These are phyloP conservation scores for Irpex lacteus DNA, from an alignment of 1,284 basidiomycete genomes.

Conservation along the genomic window DNA sequence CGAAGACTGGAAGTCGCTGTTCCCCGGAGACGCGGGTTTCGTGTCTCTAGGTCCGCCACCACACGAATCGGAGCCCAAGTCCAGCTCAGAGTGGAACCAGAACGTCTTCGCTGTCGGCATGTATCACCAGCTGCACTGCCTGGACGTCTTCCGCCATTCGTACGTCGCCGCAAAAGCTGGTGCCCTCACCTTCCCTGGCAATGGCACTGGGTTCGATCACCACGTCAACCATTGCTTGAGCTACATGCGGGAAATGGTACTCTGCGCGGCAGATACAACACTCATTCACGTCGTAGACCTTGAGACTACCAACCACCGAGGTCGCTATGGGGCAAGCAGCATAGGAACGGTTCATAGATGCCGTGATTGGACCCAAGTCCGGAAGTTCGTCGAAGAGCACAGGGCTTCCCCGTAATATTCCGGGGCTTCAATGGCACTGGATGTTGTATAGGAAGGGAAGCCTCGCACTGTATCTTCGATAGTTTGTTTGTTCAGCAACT, in stretches of 20 bases:
- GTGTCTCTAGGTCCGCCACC: constrained; percentile 1
- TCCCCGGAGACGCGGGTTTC: constrained; percentile 8
- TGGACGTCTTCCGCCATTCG: constrained; percentile 19
- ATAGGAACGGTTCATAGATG: constrained; percentile 13
- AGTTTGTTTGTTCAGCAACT: too few species aligned
- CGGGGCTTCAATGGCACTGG: too few species aligned
- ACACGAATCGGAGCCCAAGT: not conserved
- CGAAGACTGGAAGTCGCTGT: constrained; percentile 3
- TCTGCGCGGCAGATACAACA: constrained; percentile 14
- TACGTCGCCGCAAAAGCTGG: constrained; percentile 1
- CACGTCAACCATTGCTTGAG: constrained; percentile 14
- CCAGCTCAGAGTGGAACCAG: not conserved
- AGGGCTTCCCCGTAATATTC: not conserved
- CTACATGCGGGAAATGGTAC: constrained; percentile 13
- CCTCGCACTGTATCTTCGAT: too few species aligned
- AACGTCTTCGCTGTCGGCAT: constrained; percentile 22
- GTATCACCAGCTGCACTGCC: constrained; percentile 26
- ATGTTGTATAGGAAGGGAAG: too few species aligned
- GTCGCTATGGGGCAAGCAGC: not conserved
- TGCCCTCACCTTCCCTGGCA: not conserved
- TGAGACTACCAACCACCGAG: not conserved
- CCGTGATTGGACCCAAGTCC: constrained; percentile 13
- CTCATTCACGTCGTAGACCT: constrained; percentile 1
- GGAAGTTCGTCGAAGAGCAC: constrained; percentile 5
- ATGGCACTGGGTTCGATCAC: constrained; percentile 2